A percentile compares a stretch with the other conserved stretches of the same genome.
Conservation (phyloP, 768 basidiomycete species). For the Trametes cinnabarina region DNA sequence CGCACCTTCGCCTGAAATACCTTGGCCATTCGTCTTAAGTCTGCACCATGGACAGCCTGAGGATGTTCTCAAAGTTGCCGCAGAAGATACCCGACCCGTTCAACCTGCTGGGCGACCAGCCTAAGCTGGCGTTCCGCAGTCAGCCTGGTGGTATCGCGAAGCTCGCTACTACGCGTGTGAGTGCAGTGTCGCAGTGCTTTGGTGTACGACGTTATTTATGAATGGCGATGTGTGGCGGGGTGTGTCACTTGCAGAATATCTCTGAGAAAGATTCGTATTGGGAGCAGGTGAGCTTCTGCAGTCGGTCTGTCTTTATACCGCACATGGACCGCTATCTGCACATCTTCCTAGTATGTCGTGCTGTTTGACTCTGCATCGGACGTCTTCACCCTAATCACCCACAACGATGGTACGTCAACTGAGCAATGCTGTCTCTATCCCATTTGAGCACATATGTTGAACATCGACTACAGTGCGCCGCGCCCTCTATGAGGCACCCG, state of each 20-base stretch:
- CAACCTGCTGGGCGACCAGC: conserved; percentile 79
- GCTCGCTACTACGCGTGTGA: conserved; percentile 67
- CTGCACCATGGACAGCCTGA: conserved; percentile 10
- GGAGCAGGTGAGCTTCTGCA: conserved; percentile 65
- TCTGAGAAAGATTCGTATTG: conserved; percentile 77
- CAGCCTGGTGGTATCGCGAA: conserved; percentile 79
- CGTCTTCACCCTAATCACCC: conserved; percentile 84
- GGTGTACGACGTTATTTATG: too few relatives aligned
- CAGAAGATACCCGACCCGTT: conserved; percentile 73
- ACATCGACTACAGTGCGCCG: conserved; percentile 60
- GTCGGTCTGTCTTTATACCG: not conserved
- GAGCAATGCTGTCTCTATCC: not conserved
- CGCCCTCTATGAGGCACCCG: conserved; percentile 76
- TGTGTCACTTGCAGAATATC: conserved; percentile 54
- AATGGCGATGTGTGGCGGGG: not conserved
- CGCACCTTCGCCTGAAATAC: not conserved
- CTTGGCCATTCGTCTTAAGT: not conserved
- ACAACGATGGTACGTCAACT: conserved; percentile 69
- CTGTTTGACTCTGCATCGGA: conserved; percentile 90
- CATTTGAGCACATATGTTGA: not conserved
- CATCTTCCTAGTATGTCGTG: conserved; percentile 58
- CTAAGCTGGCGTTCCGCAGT: conserved; percentile 86
- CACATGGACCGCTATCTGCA: not conserved
- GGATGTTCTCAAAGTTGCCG: conserved; percentile 71
- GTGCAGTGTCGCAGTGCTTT: too few relatives aligned